phyloP scores from a whole-genome alignment of 306 rosid species.

The Vicia sativa region DNA sequence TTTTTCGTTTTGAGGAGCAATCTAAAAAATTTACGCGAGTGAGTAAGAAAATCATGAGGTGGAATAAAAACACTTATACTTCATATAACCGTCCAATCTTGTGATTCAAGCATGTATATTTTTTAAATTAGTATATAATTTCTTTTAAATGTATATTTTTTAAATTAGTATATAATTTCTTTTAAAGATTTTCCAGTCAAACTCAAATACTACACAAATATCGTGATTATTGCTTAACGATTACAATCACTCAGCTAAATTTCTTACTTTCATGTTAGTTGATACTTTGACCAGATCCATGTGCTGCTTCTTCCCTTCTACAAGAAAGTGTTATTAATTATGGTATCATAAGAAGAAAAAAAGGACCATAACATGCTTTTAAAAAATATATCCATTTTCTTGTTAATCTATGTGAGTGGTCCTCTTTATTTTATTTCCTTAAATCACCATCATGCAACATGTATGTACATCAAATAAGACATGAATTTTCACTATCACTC shows the following conservation, averaged over 20 bases:
- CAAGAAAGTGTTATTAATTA: background rate
- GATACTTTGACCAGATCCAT: conserved; percentile 32
- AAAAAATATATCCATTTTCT: background rate
- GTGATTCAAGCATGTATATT: too few relatives aligned
- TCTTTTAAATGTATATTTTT: too few relatives aligned
- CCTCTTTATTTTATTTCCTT: conserved; percentile 19
- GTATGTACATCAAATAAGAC: conserved; percentile 19
- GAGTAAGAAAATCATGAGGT: too few relatives aligned
- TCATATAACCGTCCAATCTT: too few relatives aligned
- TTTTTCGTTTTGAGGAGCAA: too few relatives aligned
- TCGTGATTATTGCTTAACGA: too few relatives aligned
- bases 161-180: too few relatives aligned
- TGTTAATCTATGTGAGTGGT: conserved; percentile 18
- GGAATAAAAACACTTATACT: too few relatives aligned
- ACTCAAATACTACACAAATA: too few relatives aligned
- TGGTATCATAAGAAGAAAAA: conserved; percentile 13
- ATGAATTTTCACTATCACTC: conserved; percentile 7
- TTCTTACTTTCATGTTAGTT: background rate
- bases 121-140: too few relatives aligned
- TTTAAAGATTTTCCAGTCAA: too few relatives aligned
- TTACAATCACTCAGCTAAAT: background rate
- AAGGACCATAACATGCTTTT: background rate
- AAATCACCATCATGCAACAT: conserved; percentile 22
- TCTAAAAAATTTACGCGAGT: too few relatives aligned
- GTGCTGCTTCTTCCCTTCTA: conserved; percentile 27